phyloP scores from a whole-genome alignment of 1,284 basidiomycete species.

The Cutaneotrichosporon cyanovorans region DNA sequence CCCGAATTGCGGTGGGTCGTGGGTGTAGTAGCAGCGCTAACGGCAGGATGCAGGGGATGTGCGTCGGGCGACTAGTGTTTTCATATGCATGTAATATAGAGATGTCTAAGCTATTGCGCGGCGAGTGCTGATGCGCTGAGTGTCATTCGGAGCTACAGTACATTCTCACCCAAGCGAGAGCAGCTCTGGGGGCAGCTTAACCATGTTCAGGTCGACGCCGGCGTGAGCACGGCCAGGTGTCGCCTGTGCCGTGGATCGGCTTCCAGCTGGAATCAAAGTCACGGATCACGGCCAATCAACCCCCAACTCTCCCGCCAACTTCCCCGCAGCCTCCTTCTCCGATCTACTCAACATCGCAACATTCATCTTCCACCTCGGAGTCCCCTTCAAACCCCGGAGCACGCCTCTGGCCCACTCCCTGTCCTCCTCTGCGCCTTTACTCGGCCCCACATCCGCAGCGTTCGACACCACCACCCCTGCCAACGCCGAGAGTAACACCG shows the following conservation, averaged over 20 bases:
- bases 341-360: conserved; percentile 26
- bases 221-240: too few species aligned
- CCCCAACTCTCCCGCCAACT: neutral
- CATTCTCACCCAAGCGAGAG: too few species aligned
- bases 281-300: too few species aligned
- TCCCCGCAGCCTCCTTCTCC: conserved; percentile 21
- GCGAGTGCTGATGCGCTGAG: neutral
- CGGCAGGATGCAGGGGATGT: conserved; percentile 7
- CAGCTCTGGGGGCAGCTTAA: too few species aligned
- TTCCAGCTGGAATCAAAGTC: too few species aligned
- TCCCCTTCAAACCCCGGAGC: conserved; percentile 20
- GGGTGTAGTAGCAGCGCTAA: conserved; percentile 52
- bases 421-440: neutral
- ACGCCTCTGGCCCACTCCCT: conserved; percentile 9
- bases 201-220: neutral
- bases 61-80: conserved; percentile 7
- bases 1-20: conserved; percentile 82
- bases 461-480: too few species aligned
- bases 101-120: too few species aligned
- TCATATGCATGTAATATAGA: conserved; percentile 5
- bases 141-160: too few species aligned
- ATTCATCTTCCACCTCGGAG: conserved; percentile 34
- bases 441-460: too few species aligned
- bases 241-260: too few species aligned
- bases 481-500: conserved; percentile 22